phyloP scores from a whole-genome alignment of 2,329 filamentous ascomycete species.

The Ophiostoma sp. region DNA sequence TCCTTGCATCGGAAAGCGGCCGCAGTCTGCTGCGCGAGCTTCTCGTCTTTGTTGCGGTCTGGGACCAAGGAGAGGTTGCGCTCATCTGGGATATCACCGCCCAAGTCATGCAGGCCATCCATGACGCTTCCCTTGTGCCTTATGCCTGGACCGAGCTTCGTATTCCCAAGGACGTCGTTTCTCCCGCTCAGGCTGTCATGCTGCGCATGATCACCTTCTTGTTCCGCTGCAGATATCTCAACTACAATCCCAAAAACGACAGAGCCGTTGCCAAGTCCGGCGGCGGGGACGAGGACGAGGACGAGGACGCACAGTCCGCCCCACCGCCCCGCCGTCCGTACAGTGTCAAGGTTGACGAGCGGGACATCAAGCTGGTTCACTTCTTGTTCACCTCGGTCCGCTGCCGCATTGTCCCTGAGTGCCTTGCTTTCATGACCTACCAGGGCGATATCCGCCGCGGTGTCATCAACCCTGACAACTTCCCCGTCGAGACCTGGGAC shows the following conservation, averaged over 20 bases:
- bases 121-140: slow-evolving; percentile 81
- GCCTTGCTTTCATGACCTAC: slow-evolving; percentile 86
- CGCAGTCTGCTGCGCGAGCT: slow-evolving; percentile 84
- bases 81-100: slow-evolving; percentile 95
- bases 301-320: slow-evolving; percentile 38
- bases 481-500: slow-evolving; percentile 92
- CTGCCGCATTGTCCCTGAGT: slow-evolving; percentile 87
- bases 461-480: slow-evolving; percentile 72
- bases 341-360: slow-evolving; percentile 39
- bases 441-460: slow-evolving; percentile 83
- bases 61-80: slow-evolving; percentile 90
- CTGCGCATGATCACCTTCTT: slow-evolving; percentile 87
- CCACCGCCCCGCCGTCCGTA: slow-evolving; percentile 8
- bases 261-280: background rate
- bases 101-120: slow-evolving; percentile 88
- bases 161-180: slow-evolving; percentile 93
- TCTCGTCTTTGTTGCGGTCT: slow-evolving; percentile 92
- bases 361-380: slow-evolving; percentile 63
- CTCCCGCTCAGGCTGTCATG: slow-evolving; percentile 87
- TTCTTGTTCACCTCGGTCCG: slow-evolving; percentile 92
- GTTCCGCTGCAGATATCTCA: slow-evolving; percentile 49
- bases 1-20: slow-evolving; percentile 83
- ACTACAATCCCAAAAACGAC: slow-evolving; percentile 6
- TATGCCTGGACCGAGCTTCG: slow-evolving; percentile 88
- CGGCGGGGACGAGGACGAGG: background rate